phyloP scores from a whole-genome alignment of 2,329 filamentous ascomycete genomes.

The Pseudogymnoascus sp. region DNA sequence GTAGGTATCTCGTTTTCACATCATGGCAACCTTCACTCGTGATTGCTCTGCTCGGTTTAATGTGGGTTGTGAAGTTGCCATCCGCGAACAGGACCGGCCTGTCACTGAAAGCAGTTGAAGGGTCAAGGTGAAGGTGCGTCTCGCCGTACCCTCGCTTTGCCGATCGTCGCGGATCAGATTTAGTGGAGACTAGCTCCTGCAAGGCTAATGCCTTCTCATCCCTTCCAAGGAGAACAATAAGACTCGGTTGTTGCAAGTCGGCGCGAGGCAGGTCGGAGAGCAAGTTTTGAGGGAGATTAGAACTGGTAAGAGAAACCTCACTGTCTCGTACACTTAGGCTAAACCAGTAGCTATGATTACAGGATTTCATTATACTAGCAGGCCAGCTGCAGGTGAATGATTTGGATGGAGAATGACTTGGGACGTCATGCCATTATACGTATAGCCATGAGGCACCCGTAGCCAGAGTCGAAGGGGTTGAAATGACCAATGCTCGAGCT shows the following conservation, averaged over 20 bases:
- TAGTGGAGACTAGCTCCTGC: slow-evolving; percentile 18
- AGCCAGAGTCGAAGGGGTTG: neutral
- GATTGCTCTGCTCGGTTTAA: neutral
- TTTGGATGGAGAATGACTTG: neutral
- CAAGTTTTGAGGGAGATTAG: slow-evolving; percentile 20
- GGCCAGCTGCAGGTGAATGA: neutral
- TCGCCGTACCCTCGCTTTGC: neutral
- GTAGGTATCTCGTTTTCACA: neutral
- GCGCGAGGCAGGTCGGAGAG: slow-evolving; percentile 18
- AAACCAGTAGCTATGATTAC: slow-evolving; percentile 22
- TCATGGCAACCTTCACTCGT: neutral
- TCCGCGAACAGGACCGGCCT: slow-evolving; percentile 4
- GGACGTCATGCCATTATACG: neutral
- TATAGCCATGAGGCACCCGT: neutral
- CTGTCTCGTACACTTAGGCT: slow-evolving; percentile 19
- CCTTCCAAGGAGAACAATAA: slow-evolving; percentile 21
- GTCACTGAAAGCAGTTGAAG: neutral
- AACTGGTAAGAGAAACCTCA: slow-evolving; percentile 19
- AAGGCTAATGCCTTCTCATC: slow-evolving; percentile 21
- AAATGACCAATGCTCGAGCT: neutral
- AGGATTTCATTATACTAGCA: slow-evolving; percentile 18
- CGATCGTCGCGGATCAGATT: neutral
- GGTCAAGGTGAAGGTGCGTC: neutral
- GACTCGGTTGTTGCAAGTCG: slow-evolving; percentile 18
- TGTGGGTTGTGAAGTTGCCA: neutral